Evolutionary conservation across 129 eudicot species (phyloP).

Genomic region (Flaveria bidentis): DNA sequence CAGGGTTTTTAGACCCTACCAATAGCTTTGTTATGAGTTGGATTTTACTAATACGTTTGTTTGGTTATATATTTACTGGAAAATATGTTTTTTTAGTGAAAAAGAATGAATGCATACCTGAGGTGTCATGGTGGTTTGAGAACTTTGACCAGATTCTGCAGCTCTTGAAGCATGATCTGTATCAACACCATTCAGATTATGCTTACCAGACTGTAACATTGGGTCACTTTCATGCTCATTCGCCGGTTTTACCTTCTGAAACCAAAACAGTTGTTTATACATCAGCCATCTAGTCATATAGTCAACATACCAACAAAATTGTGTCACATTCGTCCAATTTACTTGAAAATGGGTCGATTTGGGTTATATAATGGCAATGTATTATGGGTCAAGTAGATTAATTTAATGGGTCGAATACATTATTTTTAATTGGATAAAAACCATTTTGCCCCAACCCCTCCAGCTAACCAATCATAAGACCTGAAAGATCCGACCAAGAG

Average conservation of each 20-base stretch:
- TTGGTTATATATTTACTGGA: too few relatives aligned
- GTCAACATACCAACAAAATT: neutral
- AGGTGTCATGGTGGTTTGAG: conserved; percentile 43
- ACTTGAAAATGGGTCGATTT: neutral
- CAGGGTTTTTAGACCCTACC: too few relatives aligned
- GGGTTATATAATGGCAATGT: neutral
- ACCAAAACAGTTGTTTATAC: conserved; percentile 15
- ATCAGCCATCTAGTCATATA: conserved; percentile 26
- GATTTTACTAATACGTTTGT: too few relatives aligned
- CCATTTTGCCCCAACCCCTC: neutral
- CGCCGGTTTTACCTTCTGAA: conserved; percentile 39
- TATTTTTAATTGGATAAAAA: neutral
- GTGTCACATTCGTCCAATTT: neutral
- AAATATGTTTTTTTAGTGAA: neutral
- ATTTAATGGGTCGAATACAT: neutral
- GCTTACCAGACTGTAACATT: conserved; percentile 37
- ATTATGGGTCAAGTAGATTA: neutral
- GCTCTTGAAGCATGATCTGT: conserved; percentile 46
- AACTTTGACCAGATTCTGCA: conserved; percentile 38
- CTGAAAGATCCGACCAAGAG: conserved; percentile 92
- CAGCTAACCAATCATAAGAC: conserved; percentile 32
- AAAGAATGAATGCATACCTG: conserved; percentile 43
- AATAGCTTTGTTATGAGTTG: too few relatives aligned
- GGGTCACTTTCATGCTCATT: conserved; percentile 58
- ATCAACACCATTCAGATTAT: conserved; percentile 58